Base-by-base conservation (phyloP, 352 stramenopile genomes). In the Globisporangium okanoganense region DNA sequence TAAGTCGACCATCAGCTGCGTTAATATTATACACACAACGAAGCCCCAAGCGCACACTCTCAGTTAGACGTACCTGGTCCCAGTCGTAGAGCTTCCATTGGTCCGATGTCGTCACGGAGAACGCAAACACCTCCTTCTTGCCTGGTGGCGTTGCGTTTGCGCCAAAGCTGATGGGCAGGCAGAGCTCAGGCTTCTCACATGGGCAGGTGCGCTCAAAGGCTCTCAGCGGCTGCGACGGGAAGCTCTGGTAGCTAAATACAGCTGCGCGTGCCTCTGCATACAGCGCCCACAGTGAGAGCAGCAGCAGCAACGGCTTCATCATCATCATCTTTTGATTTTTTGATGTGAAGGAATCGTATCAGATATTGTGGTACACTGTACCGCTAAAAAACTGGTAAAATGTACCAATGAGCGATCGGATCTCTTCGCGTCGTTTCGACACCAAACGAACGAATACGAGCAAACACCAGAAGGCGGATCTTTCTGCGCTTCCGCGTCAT, bases 1-100 rank as follows among this genome's bases (percentile, higher is more conserved):
- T 63, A 36, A 8, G 35, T 54, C 14, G 10, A 47, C 29, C 13
- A 14, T 57, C 27, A 47, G 25, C 16, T 13, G 16, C 43, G 43
- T 31, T 6, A 31, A 20, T 31, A 33, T n/a, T 8, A 33, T 14
- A 65, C 20, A 29, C 36, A 51, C 20, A 25, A 33, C 29, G 29
- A 3, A 33, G 3, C 29, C 29, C 29, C 29, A 3, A 33, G 29
- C 6, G 3, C 4, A 53, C n/a, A 59, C 47, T 25, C 7, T 3
- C 14, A 14, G 25, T 22, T 10, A 9, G 13, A 41, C 33, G 8
- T 7, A 83, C 76, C 65, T 75, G 65, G 0, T 88, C 73, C 79
- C 79, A 94, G 65, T 94, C 85, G 64, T 94, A 94, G 56, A 74
- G 72, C 47, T 81, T 84, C 85, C 85, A 94, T 3, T 76, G 76